Percentiles rank a stretch among this genome's conserved stretches.
Conservation (phyloP, 176 grass and related monocot genomes). For the Puccinellia tenuiflora region DNA sequence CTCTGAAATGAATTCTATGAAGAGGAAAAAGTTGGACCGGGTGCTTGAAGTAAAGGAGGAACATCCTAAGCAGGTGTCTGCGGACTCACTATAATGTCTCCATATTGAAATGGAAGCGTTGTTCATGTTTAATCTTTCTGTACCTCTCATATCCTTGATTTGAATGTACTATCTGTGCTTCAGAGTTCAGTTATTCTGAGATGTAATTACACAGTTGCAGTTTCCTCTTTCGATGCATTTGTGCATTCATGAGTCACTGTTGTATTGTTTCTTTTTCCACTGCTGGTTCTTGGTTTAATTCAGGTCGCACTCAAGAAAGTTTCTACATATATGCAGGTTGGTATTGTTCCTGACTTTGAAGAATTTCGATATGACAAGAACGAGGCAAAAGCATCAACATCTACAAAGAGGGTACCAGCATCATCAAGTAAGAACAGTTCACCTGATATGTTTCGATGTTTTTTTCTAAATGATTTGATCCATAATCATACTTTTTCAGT, state of each 20-base stretch:
- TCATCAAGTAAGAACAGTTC: conserved; percentile 24
- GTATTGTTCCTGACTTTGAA: conserved; percentile 63
- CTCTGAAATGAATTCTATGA: conserved; percentile 9
- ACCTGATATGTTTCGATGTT: conserved; percentile 7
- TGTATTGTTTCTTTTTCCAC: neutral
- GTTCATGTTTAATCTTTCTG: neutral
- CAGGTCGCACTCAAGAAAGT: neutral
- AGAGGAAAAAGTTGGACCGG: conserved; percentile 41
- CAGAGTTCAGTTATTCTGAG: neutral
- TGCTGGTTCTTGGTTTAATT: neutral
- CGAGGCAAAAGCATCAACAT: neutral
- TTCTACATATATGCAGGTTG: conserved; percentile 37
- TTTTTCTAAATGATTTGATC: neutral
- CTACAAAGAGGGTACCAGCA: conserved; percentile 28
- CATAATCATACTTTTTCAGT: neutral
- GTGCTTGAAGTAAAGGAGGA: conserved; percentile 20
- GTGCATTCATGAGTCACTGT: neutral
- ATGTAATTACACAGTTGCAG: neutral
- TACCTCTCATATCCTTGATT: neutral
- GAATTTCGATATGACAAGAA: conserved; percentile 70
- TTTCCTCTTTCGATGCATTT: neutral
- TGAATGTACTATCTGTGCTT: neutral
- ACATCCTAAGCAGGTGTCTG: conserved; percentile 25
- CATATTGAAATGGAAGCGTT: neutral
- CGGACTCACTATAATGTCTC: neutral